Conservation (phyloP, 2,329 filamentous ascomycete species). For the Metarhizium brunneum region DNA sequence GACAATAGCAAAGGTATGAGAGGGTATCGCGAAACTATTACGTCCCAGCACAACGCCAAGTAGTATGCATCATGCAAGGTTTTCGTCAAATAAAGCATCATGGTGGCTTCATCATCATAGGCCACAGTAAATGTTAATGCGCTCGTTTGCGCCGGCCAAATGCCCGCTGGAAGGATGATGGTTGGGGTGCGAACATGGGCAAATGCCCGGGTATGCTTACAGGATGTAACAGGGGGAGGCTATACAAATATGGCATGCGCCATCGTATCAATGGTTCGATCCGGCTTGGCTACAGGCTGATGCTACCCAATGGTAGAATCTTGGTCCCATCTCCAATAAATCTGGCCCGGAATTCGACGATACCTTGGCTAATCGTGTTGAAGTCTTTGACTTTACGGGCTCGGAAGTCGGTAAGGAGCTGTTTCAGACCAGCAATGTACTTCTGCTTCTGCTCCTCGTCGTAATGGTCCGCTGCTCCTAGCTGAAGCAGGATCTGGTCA, state of each 20-base stretch:
- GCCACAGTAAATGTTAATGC: background rate
- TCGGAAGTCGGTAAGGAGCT: constrained; percentile 51
- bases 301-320: constrained; percentile 48
- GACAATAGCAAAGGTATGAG: background rate
- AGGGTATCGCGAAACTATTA: background rate
- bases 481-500: constrained; percentile 62
- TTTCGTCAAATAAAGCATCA: background rate
- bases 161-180: background rate
- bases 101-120: background rate
- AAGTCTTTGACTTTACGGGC: constrained; percentile 55
- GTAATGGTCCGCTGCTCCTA: constrained; percentile 58
- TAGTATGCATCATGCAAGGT: background rate
- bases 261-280: background rate
- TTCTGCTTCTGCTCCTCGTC: constrained; percentile 49
- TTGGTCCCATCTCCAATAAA: constrained; percentile 57
- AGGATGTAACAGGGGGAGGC: background rate
- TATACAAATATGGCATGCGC: background rate
- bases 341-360: constrained; percentile 55
- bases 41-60: background rate
- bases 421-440: constrained; percentile 54
- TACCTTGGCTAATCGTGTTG: constrained; percentile 54
- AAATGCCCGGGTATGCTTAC: constrained; percentile 3
- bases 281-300: constrained; percentile 22
- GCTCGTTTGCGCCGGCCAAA: background rate
- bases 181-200: background rate